These are phyloP conservation scores for Eucalyptus curtisii DNA, from an alignment of 345 rosid genomes.

Conservation along the genomic window DNA sequence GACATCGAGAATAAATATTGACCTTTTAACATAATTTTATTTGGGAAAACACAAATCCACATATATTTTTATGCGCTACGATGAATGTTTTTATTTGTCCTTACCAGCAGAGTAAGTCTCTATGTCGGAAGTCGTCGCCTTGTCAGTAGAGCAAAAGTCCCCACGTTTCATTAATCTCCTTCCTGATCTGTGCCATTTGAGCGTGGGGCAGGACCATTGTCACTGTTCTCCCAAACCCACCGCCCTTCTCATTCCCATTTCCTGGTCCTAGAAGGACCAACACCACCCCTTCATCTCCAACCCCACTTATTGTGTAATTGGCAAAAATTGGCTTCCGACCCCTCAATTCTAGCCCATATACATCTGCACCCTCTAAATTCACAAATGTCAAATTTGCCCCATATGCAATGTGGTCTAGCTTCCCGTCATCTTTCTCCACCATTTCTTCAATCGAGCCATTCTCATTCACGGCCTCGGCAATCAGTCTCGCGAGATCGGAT, in stretches of 20 bases:
- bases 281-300: conserved; percentile 52
- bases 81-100: not conserved
- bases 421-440: conserved; percentile 1
- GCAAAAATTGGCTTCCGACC: conserved; percentile 32
- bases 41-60: not conserved
- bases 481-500: conserved; percentile 21
- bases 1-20: not conserved
- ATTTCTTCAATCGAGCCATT: conserved; percentile 11
- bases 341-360: conserved; percentile 32
- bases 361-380: conserved; percentile 28
- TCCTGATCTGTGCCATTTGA: conserved; percentile 16
- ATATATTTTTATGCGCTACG: not conserved
- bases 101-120: not conserved
- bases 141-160: not conserved
- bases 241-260: not conserved
- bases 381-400: conserved; percentile 66
- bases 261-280: conserved; percentile 22
- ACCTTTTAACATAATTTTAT: no score
- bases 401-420: conserved; percentile 24
- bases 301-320: conserved; percentile 35
- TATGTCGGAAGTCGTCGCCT: not conserved
- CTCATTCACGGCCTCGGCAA: conserved; percentile 7
- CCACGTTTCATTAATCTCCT: conserved; percentile 13
- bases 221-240: conserved; percentile 12
- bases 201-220: conserved; percentile 28